Percentiles rank a stretch among this genome's conserved stretches.
phyloP scores from a whole-genome alignment of 2,329 filamentous ascomycete species.

The Aurifilum marmelostoma region DNA sequence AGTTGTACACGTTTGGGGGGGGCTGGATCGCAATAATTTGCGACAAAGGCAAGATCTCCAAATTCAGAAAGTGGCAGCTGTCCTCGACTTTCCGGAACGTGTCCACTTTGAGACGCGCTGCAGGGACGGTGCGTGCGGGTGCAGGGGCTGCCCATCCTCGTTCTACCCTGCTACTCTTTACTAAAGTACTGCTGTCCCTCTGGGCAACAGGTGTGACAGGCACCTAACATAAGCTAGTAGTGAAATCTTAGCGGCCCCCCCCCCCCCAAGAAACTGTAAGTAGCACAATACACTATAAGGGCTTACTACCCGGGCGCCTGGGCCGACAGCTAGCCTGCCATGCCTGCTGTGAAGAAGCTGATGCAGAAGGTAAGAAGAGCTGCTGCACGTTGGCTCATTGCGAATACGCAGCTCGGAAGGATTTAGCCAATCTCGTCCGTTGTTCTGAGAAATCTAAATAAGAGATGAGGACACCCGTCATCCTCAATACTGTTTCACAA shows the following conservation, averaged over 20 bases:
- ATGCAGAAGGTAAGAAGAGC: neutral
- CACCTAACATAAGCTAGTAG: neutral
- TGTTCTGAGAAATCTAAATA: neutral
- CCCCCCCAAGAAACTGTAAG: too few species aligned
- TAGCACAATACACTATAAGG: neutral
- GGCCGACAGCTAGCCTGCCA: too few species aligned
- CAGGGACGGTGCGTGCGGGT: constrained; percentile 1
- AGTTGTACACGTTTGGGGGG: neutral
- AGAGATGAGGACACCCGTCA: neutral
- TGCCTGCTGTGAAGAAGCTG: neutral
- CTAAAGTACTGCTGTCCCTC: neutral
- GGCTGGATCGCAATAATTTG: neutral
- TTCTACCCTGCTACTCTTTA: neutral
- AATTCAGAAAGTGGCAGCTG: constrained; percentile 2
- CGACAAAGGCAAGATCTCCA: neutral
- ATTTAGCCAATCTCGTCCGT: neutral
- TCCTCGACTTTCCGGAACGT: constrained; percentile 13
- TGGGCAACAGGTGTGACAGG: neutral
- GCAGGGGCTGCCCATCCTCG: neutral
- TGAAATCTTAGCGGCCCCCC: neutral
- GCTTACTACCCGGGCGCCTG: neutral
- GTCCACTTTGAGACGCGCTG: constrained; percentile 17
- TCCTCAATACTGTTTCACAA: neutral
- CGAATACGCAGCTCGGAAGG: neutral
- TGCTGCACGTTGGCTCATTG: neutral